A percentile compares a stretch with the other conserved stretches of the same genome.
Conservation (phyloP, 2,329 filamentous ascomycete genomes). For the Leptosphaerulina australis region DNA sequence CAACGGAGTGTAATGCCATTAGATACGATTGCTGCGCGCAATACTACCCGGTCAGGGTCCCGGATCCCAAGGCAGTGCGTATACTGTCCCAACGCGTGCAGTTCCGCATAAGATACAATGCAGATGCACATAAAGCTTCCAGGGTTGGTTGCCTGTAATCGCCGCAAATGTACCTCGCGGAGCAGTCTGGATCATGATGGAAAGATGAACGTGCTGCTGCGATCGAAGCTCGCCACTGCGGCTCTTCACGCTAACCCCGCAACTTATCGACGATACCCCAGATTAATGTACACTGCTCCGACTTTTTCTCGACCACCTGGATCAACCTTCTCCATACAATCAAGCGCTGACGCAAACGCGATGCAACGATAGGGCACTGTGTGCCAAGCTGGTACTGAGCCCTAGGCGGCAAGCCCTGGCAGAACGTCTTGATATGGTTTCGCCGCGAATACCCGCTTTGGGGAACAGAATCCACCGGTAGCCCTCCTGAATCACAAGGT, state of each 20-base stretch:
- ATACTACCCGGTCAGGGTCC: conserved; percentile 36
- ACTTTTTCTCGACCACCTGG: conserved; percentile 28
- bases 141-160: conserved; percentile 13
- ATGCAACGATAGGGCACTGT: conserved; percentile 25
- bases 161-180: conserved; percentile 12
- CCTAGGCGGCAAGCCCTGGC: conserved; percentile 29
- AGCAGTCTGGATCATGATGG: conserved; percentile 20
- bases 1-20: conserved; percentile 5
- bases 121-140: neutral
- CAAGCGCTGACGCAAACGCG: conserved; percentile 21
- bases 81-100: conserved; percentile 17
- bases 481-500: conserved; percentile 22
- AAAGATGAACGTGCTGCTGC: conserved; percentile 19
- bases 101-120: conserved; percentile 22
- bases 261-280: conserved; percentile 19
- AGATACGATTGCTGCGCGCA: conserved; percentile 15
- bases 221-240: conserved; percentile 27
- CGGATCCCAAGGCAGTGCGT: conserved; percentile 12
- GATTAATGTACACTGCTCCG: conserved; percentile 21
- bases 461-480: conserved; percentile 38
- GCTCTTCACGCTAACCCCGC: conserved; percentile 26
- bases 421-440: conserved; percentile 24
- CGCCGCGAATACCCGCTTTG: conserved; percentile 41
- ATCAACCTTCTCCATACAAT: conserved; percentile 26
- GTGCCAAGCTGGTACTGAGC: conserved; percentile 15